A percentile compares a stretch with the other conserved stretches of the same genome.
phyloP scores from a whole-genome alignment of 176 grass and related monocot species.

The Chloris gayana region DNA sequence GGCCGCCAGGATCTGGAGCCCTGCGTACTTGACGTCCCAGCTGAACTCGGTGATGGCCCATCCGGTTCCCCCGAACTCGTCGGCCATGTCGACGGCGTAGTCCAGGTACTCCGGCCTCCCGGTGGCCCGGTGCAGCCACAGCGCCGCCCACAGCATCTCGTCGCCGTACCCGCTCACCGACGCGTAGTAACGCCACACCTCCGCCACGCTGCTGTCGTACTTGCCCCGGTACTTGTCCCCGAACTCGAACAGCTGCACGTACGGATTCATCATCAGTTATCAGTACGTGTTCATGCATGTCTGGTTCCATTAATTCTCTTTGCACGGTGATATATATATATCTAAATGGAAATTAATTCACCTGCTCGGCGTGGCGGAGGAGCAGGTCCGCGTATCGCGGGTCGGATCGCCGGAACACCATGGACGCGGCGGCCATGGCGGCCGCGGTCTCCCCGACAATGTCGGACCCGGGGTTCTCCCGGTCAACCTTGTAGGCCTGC shows the following conservation, averaged over 20 bases:
- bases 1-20: constrained; percentile 57
- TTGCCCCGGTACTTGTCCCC: constrained; percentile 50
- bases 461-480: constrained; percentile 44
- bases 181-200: constrained; percentile 46
- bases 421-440: constrained; percentile 44
- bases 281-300: neutral
- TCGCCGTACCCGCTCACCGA: constrained; percentile 67
- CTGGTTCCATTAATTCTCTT: too few species aligned
- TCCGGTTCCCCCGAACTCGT: constrained; percentile 47
- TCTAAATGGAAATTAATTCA: neutral
- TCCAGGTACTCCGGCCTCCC: constrained; percentile 37
- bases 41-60: constrained; percentile 69
- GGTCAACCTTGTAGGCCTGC: constrained; percentile 46
- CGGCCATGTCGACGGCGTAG: constrained; percentile 45
- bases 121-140: constrained; percentile 63
- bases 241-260: constrained; percentile 46
- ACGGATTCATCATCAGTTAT: neutral
- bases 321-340: too few species aligned
- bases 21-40: constrained; percentile 69
- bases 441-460: constrained; percentile 56
- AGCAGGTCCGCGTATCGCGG: constrained; percentile 40
- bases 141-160: constrained; percentile 69
- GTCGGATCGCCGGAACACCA: constrained; percentile 44
- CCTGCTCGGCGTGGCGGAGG: constrained; percentile 48
- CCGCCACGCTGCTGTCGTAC: constrained; percentile 50